These are phyloP conservation scores for Triticum aestivum DNA, from an alignment of 176 grass and related monocot species.

Conservation along the genomic window DNA sequence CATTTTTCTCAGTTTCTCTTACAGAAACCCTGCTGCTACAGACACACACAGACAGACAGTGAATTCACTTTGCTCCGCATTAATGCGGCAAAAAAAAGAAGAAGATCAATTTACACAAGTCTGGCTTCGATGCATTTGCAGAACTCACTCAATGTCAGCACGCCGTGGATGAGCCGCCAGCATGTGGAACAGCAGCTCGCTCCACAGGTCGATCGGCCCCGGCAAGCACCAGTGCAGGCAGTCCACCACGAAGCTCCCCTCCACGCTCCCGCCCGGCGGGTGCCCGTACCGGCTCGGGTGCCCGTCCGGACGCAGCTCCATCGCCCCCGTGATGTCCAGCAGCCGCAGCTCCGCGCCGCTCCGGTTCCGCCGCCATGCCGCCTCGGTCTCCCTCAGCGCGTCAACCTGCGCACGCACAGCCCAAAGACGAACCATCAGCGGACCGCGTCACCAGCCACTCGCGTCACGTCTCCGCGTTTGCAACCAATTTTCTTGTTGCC, in stretches of 20 bases:
- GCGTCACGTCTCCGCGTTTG: not conserved
- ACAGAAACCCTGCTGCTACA: too few relatives aligned
- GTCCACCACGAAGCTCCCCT: conserved; percentile 46
- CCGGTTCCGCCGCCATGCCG: conserved; percentile 11
- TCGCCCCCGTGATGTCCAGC: conserved; percentile 63
- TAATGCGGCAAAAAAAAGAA: too few relatives aligned
- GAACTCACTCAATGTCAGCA: too few relatives aligned
- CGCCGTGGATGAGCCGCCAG: conserved; percentile 15
- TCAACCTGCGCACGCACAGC: not conserved
- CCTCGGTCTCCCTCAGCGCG: conserved; percentile 29
- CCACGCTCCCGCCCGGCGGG: conserved; percentile 43
- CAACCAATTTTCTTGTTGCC: not conserved
- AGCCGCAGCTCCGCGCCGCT: conserved; percentile 24
- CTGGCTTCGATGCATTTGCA: too few relatives aligned
- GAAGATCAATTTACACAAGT: too few relatives aligned
- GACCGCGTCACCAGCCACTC: not conserved
- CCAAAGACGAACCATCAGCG: not conserved
- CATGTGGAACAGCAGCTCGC: conserved; percentile 53
- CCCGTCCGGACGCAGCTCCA: conserved; percentile 73
- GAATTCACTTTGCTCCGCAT: too few relatives aligned
- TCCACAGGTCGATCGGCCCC: conserved; percentile 68
- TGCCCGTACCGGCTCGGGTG: conserved; percentile 74
- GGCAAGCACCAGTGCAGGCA: conserved; percentile 83
- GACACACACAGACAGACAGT: too few relatives aligned
- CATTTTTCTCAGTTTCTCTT: too few relatives aligned